Conservation (phyloP, 108 stramenopile species). For the Skeletonema tropicum region DNA sequence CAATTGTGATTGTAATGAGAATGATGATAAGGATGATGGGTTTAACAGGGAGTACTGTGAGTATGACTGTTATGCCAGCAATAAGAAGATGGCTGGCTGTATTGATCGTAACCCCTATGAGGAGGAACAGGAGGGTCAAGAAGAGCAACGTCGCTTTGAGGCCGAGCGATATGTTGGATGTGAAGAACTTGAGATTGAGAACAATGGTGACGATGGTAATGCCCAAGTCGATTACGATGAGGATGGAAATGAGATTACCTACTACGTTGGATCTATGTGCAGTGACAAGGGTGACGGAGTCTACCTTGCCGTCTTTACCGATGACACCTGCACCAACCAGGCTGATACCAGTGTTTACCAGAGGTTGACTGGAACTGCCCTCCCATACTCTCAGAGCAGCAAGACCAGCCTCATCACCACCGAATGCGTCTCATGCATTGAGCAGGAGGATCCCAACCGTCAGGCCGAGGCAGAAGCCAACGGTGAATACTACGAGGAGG, state of each 20-base stretch:
- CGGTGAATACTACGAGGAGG: slow-evolving; percentile 22
- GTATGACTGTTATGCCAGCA: slow-evolving; percentile 24
- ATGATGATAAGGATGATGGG: slow-evolving; percentile 30
- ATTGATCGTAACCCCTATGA: slow-evolving; percentile 39
- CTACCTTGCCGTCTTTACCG: slow-evolving; percentile 63
- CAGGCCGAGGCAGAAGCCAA: slow-evolving; percentile 13
- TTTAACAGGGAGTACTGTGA: slow-evolving; percentile 39
- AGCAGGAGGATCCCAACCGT: slow-evolving; percentile 27
- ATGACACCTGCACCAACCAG: slow-evolving; percentile 64
- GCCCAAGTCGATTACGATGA: slow-evolving; percentile 15
- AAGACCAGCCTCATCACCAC: slow-evolving; percentile 22
- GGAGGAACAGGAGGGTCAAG: slow-evolving; percentile 24
- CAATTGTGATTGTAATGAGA: slow-evolving; percentile 35
- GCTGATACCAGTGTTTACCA: slow-evolving; percentile 57
- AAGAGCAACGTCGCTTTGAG: slow-evolving; percentile 26
- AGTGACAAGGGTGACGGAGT: slow-evolving; percentile 60
- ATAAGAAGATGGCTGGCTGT: slow-evolving; percentile 14
- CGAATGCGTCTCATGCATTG: slow-evolving; percentile 41
- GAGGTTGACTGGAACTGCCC: slow-evolving; percentile 22
- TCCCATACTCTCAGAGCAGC: slow-evolving; percentile 23
- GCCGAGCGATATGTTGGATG: slow-evolving; percentile 35
- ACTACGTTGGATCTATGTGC: slow-evolving; percentile 72
- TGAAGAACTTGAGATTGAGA: slow-evolving; percentile 29
- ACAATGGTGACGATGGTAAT: slow-evolving; percentile 16
- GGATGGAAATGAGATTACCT: slow-evolving; percentile 23